Conservation (phyloP, 129 eudicot species). For the Pittosporum tobira region DNA sequence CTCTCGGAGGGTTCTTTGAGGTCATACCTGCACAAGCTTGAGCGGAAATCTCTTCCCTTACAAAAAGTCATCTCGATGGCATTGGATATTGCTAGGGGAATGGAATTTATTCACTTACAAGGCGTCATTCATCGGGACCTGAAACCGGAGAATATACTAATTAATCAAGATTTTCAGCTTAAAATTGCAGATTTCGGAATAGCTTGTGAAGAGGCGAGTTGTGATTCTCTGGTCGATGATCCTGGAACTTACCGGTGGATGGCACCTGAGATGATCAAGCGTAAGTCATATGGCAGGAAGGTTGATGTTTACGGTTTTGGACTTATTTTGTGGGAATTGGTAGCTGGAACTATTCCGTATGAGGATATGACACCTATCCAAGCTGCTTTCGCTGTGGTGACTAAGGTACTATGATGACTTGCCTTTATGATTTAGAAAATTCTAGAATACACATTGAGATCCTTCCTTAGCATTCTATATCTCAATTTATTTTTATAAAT, state of each 20-base stretch:
- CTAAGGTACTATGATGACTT: slow-evolving; percentile 41
- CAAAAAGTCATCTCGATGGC: slow-evolving; percentile 46
- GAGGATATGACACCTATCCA: slow-evolving; percentile 82
- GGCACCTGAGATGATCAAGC: slow-evolving; percentile 97
- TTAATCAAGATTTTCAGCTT: slow-evolving; percentile 50
- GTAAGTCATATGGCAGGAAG: slow-evolving; percentile 63
- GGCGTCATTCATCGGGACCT: slow-evolving; percentile 89
- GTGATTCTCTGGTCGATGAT: slow-evolving; percentile 75
- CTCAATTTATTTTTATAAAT: background rate
- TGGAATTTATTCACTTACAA: slow-evolving; percentile 88
- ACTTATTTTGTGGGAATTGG: slow-evolving; percentile 87
- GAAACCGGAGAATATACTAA: slow-evolving; percentile 81
- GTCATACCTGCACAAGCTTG: slow-evolving; percentile 77
- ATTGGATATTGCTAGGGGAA: slow-evolving; percentile 80
- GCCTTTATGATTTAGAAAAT: background rate
- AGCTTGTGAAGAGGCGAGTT: slow-evolving; percentile 73
- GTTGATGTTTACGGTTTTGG: slow-evolving; percentile 93
- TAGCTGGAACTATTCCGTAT: slow-evolving; percentile 80
- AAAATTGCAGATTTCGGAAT: slow-evolving; percentile 94
- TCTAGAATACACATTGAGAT: background rate
- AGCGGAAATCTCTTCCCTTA: slow-evolving; percentile 48
- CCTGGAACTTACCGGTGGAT: slow-evolving; percentile 98
- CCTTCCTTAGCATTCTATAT: background rate
- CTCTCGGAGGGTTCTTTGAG: slow-evolving; percentile 84
- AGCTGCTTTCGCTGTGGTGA: slow-evolving; percentile 88